Evolutionary conservation across 257 asterid genomes (phyloP), one percentile per base, ranked within the genome.

Genomic region (Fraxinus americana): DNA sequence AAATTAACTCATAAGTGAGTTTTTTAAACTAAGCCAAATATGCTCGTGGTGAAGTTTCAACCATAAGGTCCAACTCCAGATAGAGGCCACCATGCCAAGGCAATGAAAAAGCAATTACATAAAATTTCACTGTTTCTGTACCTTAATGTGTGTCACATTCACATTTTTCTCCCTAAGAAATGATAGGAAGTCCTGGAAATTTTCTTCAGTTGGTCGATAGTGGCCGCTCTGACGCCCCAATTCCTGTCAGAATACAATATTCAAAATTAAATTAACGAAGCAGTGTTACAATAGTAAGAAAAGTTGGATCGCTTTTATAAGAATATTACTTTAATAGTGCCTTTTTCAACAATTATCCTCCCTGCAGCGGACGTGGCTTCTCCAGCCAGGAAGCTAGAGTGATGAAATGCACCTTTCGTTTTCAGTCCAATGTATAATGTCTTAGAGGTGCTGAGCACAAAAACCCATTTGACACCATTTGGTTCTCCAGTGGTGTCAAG

Each of bases 221-320:
- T 90, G 95, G 29, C 95, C 95, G 35, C 95, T 88, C 83, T 90
- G 90, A 72, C 91, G 92, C 89, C 89, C 88, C 17, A 85, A 87
- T 19, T 86, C 88, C 89, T 88, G 82, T 59, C 41, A 34, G 65
- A 67, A 69, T 23, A 50, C 34, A 29, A 38, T 38, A 66, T 30
- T 48, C 23, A 29, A 34, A 34, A 4, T 69, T 7, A 36, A 67
- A 6, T 48, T 12, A 8, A 39, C 0, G 2, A 63, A 11, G 45
- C 45, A 39, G 45, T 39, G 45, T 39, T 39, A 32, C 16, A 43
- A 14, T 16, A 0, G 36, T 29, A 75, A 8, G 69, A 63, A 63
- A 7, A 39, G 12, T 54, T 74, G 59, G 34, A 43, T 17, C 21
- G 21, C 52, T 43, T 43, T 43, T 43, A 52, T 1, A 4, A 32